phyloP scores from a whole-genome alignment of 331 rosid genomes.

The Quercus phellos region DNA sequence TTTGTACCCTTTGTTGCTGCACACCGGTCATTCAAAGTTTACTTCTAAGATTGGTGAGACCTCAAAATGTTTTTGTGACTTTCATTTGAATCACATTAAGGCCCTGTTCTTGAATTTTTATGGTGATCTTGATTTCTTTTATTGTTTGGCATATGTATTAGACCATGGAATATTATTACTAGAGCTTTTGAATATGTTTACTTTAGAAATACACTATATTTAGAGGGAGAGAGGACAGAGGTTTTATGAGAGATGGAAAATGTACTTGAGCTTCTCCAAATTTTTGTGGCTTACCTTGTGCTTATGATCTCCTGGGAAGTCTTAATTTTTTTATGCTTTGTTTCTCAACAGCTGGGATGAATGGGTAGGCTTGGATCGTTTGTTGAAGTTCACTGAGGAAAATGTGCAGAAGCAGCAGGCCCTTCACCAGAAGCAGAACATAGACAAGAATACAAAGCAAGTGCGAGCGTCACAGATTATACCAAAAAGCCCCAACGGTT shows the following conservation, averaged over 20 bases:
- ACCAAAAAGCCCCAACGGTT: slow-evolving; percentile 42
- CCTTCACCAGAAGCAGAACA: slow-evolving; percentile 25
- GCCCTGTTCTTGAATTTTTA: too few species aligned
- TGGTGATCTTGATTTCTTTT: too few species aligned
- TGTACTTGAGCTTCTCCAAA: background rate
- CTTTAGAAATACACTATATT: background rate
- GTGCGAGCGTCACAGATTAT: slow-evolving; percentile 31
- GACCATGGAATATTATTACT: too few species aligned
- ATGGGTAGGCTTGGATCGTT: slow-evolving; percentile 62
- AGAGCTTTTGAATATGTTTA: background rate
- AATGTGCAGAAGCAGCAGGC: slow-evolving; percentile 42
- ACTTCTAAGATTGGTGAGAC: too few species aligned
- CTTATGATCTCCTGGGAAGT: slow-evolving; percentile 1
- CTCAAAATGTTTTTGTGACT: too few species aligned
- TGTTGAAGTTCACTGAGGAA: slow-evolving; percentile 59
- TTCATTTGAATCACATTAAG: too few species aligned
- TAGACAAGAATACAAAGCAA: slow-evolving; percentile 39
- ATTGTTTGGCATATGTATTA: too few species aligned
- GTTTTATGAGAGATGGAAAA: background rate
- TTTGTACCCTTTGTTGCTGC: too few species aligned
- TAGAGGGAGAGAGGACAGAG: too few species aligned
- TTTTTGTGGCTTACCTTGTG: background rate
- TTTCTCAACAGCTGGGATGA: slow-evolving; percentile 79
- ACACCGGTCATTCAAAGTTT: too few species aligned
- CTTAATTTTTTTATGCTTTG: slow-evolving; percentile 1